Base-by-base conservation (phyloP, 495 filamentous ascomycete genomes). In the Xylaria scruposa region DNA sequence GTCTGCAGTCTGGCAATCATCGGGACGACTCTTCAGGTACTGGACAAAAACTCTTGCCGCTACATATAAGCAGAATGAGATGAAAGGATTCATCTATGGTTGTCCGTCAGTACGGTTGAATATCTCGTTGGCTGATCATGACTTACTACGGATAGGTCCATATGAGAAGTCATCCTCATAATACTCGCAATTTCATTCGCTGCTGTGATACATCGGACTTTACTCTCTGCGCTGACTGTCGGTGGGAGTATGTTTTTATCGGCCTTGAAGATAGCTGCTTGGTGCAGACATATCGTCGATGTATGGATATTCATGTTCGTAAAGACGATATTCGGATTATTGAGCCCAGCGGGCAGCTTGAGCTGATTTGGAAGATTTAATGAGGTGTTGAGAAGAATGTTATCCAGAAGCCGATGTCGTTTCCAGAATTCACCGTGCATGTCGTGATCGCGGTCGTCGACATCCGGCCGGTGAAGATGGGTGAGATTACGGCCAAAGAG, bases 251-350 rank as follows among this genome's bases (percentile, higher is more conserved):
- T 86, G 79, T 98, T 92, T 81, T 93, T 95, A 74, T 98, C 95
- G 0, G 96, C 94, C 79, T 97, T 98, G 87, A 94, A 97, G 24
- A 98, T 98, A 24, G 96, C 97, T 8, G 97, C 97, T 79, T 99
- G 96, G 78, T 99, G 96, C 8, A 98, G 87, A 80, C 97, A 98
- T 54, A 99, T 98, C 2, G 94, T 96, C 1, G 94, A 97, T 0
- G 96, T 97, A 77, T 98, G 96, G 44, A 98, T 94, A 76, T 91
- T 93, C 93, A 98, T 97, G 72, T 98, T 98, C 42, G 93, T 90
- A 77, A 98, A 98, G 24, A 99, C 90, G 63, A 97, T 90, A 75
- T 98, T 99, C 9, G 94, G 85, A 78, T 97, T 91, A 13, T 83
- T 80, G 54, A 97, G 85, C 0, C 93, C 95, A 51, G 79, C 80